Conservation (phyloP, 2,329 filamentous ascomycete genomes). For the Mycosphaerella sp. region DNA sequence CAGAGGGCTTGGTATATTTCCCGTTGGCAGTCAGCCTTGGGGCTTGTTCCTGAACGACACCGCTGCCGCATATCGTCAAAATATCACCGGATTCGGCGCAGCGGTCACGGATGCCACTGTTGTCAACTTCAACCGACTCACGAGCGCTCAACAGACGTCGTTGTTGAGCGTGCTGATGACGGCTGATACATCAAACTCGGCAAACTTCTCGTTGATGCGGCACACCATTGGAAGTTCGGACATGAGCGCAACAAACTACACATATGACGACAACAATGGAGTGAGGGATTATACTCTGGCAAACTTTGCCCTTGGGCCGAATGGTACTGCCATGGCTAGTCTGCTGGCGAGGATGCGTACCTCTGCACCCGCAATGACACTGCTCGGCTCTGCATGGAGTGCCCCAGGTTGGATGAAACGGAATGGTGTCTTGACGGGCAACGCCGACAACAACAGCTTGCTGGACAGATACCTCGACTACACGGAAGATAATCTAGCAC, state of each 20-base stretch:
- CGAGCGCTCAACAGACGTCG: constrained; percentile 5
- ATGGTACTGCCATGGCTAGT: constrained; percentile 19
- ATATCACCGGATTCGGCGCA: constrained; percentile 20
- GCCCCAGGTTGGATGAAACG: constrained; percentile 24
- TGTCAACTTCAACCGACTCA: constrained; percentile 16
- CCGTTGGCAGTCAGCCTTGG: constrained; percentile 9
- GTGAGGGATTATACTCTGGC: constrained; percentile 13
- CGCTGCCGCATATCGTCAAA: constrained; percentile 14
- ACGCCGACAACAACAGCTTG: constrained; percentile 17
- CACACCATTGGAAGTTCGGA: constrained; percentile 22
- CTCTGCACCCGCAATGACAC: constrained; percentile 11
- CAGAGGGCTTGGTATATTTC: constrained; percentile 3
- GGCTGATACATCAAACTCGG: constrained; percentile 6
- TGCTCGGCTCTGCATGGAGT: constrained; percentile 20
- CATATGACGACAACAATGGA: constrained; percentile 20
- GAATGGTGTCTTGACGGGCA: constrained; percentile 13
- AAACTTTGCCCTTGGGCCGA: constrained; percentile 17
- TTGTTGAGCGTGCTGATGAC: constrained; percentile 18
- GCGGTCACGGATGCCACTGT: constrained; percentile 22
- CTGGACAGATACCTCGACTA: constrained; percentile 15
- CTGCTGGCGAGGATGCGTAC: constrained; percentile 18
- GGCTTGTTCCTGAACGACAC: constrained; percentile 26
- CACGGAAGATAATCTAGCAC: constrained; percentile 15
- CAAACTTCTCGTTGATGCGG: constrained; percentile 20
- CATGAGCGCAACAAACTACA: constrained; percentile 19